Evolutionary conservation across 129 eudicot species (phyloP), one percentile per base, ranked within the genome.

Genomic region (Flaveria sonorensis): DNA sequence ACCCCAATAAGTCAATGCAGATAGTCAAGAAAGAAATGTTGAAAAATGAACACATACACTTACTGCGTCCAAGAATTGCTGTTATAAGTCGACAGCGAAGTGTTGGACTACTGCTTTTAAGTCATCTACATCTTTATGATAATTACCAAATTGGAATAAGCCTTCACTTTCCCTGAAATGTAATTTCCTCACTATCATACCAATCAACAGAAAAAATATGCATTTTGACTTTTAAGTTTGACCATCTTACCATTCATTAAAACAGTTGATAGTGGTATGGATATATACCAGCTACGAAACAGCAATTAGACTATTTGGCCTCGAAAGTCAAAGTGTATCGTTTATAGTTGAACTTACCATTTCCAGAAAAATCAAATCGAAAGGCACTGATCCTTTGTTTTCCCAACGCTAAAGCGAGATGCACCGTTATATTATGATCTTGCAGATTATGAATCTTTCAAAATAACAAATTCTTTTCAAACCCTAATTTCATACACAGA

Each of bases 11-110:
- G 79, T 75, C 62, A 75, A 75, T 26, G 2, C 60, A 62, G 32
- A 1, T 14, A 45, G 14, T 45, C 48, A 45, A 45, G 14, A 10
- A 10, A 43, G 47, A 45, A 45, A 10, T 45, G 14, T 45, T 10
- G 14, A 10, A 26, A 60, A 60, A 23, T 42, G 45, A 11, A 45
- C 13, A 16, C 28, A 74, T 61, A 87, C 96, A 93, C 89, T 89
- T 92, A 81, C 97, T 89, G 36, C 88, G 94, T 42, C 96, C 93
- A 78, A 92, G 57, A 68, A 89, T 74, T 42, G 92, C 87, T 79
- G 60, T 78, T 71, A 79, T 70, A 11, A 45, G 52, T 56, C 92
- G 94, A 60, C 81, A 21, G 70, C 81, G 76, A 92, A 89, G 68
- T 92, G 77, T 53, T 85, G 81, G 63, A 88, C 70, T 69, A 89